Evolutionary conservation across 768 basidiomycete genomes (phyloP), one percentile per base, ranked within the genome.

Genomic region (Daedalea quercina): DNA sequence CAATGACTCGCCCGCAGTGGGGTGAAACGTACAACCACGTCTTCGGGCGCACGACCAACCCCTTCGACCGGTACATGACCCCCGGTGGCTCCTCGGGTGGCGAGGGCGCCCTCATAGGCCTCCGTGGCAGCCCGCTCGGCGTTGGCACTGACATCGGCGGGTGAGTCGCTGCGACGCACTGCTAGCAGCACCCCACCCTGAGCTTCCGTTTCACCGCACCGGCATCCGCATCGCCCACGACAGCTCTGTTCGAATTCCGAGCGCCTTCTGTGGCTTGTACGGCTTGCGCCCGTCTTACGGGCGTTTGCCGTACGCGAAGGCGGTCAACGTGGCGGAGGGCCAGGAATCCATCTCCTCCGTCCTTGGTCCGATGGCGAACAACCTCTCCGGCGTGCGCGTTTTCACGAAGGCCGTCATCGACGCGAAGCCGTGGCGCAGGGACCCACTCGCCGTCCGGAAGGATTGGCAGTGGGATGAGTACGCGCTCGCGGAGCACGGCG

Each of bases 41-140:
- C 25, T 94, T 87, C 59, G 91, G 90, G 1, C 74, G 87, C 49
- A 93, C 92, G 0, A 61, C 70, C 15, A 91, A 93, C 60, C 91
- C 91, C 0, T 71, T 75, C 63, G 90, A 92, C 63, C 78, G 84
- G 9, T 73, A 74, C 17, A 71, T 90, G 44, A 90, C 86, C 4
- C 69, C 73, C 3, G 90, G 91, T 11, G 92, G 92, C 1, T 92
- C 89, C 0, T 88, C 85, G 2, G 92, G 92, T 6, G 92, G 91
- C 31, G 92, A 94, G 70, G 87, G 86, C 40, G 87, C 90, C 1
- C 74, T 94, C 7, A 60, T 92, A 41, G 83, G 81, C 62, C 59
- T 74, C 64, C 72, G 63, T 50, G 78, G 79, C 31, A 70, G 70
- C 31, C 69, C 72, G 1, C 41, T 79, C 55, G 87, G 90, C 25